phyloP scores from a whole-genome alignment of 805 yeast genomes.

The Lachancea nothofagi region DNA sequence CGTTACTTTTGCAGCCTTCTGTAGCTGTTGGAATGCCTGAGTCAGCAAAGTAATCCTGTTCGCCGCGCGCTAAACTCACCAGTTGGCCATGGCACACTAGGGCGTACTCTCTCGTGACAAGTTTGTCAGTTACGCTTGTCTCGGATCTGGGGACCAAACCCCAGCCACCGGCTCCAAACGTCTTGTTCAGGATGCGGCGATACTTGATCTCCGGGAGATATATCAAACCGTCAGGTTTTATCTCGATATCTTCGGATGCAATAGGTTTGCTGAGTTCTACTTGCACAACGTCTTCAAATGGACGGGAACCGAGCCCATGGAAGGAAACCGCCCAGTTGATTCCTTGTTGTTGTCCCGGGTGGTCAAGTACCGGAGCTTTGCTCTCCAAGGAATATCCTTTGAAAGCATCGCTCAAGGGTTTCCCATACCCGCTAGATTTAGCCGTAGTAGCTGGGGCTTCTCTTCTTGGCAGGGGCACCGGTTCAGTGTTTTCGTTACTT shows the following conservation, averaged over 20 bases:
- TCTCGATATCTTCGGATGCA: conserved; percentile 73
- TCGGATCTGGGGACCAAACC: conserved; percentile 92
- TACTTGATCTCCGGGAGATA: conserved; percentile 95
- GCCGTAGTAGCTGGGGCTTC: neutral
- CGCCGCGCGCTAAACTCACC: conserved; percentile 91
- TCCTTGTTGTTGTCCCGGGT: too few relatives aligned
- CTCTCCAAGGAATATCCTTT: conserved; percentile 3
- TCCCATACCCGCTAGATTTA: neutral
- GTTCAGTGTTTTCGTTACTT: neutral
- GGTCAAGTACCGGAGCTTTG: neutral
- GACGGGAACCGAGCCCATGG: conserved; percentile 76
- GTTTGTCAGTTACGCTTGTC: conserved; percentile 64
- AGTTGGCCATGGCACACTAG: conserved; percentile 80
- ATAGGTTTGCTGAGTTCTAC: conserved; percentile 58
- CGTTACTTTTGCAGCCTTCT: conserved; percentile 95
- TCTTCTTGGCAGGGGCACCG: neutral
- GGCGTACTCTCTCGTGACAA: conserved; percentile 86
- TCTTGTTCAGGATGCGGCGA: conserved; percentile 77
- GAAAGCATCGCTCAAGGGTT: neutral
- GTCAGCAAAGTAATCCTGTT: conserved; percentile 84
- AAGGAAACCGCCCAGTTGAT: conserved; percentile 82
- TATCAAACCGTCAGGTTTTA: conserved; percentile 90
- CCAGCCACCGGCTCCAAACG: conserved; percentile 99
- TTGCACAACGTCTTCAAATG: conserved; percentile 60
- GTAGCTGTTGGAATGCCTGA: conserved; percentile 90